phyloP scores from a whole-genome alignment of 164 flowering plant genomes.

The Hamamelis virginiana region DNA sequence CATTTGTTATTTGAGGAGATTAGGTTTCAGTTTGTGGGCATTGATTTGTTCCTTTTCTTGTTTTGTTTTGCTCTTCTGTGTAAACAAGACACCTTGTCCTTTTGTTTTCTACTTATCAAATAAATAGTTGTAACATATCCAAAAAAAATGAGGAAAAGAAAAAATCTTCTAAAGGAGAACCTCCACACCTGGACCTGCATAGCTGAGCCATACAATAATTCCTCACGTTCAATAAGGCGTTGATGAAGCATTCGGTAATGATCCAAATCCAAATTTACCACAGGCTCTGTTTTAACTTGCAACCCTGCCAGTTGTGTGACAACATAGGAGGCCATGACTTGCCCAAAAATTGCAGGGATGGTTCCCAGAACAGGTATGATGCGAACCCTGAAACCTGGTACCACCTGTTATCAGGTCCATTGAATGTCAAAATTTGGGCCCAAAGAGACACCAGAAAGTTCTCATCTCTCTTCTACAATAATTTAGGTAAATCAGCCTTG shows the following conservation, averaged over 20 bases:
- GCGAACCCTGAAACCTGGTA: conserved; percentile 94
- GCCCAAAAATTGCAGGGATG: conserved; percentile 97
- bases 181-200: conserved; percentile 63
- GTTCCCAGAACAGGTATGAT: conserved; percentile 95
- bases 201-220: conserved; percentile 68
- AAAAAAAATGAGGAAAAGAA: not conserved
- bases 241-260: conserved; percentile 84
- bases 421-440: not conserved
- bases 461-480: no score
- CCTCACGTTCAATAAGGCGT: conserved; percentile 96
- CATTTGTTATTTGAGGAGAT: no score
- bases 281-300: conserved; percentile 76
- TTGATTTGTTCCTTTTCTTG: no score
- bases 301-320: conserved; percentile 79
- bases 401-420: conserved; percentile 50
- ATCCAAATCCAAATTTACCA: conserved; percentile 79
- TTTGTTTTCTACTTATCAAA: no score
- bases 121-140: no score
- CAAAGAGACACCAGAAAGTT: no score
- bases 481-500: no score
- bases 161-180: not conserved
- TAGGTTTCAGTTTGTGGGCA: no score
- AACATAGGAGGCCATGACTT: conserved; percentile 96
- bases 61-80: no score
- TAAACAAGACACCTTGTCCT: no score